Conservation (phyloP, 805 yeast genomes). For the Dipodascopsis uninucleata region DNA sequence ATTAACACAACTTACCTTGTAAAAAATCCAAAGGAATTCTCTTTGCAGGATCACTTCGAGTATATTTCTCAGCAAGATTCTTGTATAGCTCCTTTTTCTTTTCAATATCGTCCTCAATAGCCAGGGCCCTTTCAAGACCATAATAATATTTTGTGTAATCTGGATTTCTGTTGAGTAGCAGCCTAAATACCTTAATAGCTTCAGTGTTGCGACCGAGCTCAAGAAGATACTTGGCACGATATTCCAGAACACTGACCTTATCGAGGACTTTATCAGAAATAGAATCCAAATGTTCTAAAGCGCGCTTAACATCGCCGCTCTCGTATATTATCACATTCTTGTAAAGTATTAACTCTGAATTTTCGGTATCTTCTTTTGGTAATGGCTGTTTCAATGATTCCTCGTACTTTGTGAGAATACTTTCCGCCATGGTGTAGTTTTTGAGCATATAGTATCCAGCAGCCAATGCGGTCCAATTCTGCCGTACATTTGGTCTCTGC, state of each 20-base stretch:
- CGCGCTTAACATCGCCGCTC: conserved; percentile 59
- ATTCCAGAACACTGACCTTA: conserved; percentile 58
- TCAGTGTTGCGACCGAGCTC: conserved; percentile 55
- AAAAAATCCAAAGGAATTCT: conserved; percentile 74
- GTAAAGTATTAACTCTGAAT: conserved; percentile 74
- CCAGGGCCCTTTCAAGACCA: conserved; percentile 62
- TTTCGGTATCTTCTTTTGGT: conserved; percentile 57
- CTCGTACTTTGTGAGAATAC: conserved; percentile 72
- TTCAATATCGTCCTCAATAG: conserved; percentile 45
- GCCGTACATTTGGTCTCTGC: conserved; percentile 73
- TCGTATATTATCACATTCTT: conserved; percentile 63
- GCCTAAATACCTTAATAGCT: conserved; percentile 65
- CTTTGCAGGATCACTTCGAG: conserved; percentile 71
- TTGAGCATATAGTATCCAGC: conserved; percentile 75
- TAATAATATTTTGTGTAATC: conserved; percentile 66
- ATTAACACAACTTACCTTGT: background rate
- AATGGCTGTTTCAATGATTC: conserved; percentile 65
- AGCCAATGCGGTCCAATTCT: conserved; percentile 87
- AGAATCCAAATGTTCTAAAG: conserved; percentile 53
- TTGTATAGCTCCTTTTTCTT: conserved; percentile 57
- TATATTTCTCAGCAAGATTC: conserved; percentile 65
- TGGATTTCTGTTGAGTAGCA: conserved; percentile 78
- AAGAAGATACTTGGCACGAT: conserved; percentile 60
- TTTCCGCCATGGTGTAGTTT: conserved; percentile 64
- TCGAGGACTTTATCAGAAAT: conserved; percentile 56